Base-by-base conservation (phyloP, 176 grass and related monocot genomes). In the Rhynchospora breviuscula region DNA sequence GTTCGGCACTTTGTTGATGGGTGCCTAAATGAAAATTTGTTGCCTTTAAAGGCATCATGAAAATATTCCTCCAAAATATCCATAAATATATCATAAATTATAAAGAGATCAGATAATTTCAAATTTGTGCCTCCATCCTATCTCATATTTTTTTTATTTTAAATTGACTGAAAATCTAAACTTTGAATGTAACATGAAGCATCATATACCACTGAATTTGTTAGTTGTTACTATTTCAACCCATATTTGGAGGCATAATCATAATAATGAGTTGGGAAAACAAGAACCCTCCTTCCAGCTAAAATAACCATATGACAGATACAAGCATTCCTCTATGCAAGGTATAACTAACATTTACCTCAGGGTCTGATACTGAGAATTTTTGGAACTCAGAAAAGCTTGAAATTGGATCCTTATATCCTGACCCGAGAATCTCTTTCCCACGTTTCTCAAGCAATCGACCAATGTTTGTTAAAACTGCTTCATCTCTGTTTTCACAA, bases 321-420 rank as follows among this genome's bases (percentile, higher is more conserved):
- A 70, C 17, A 70, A 35, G 4, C 7, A 69, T 6, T 43, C 14
- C 46, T 14, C 22, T 26, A 8, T 56, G 3, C 21, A 65, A 51
- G n/a, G 61, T 19, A 53, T 62, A 31, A 81, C 22, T 82, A 44
- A 29, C n/a, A 59, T 52, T 53, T 83, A 98, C 95, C 92, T 98
- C 89, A 23, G 92, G 92, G 47, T 95, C 87, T 8, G 90, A 87
- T 22, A 93, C 80, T 33, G 95, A 98, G 79, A 93, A 98, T 31
- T 78, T 87, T 71, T 91, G 83, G 54, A 98, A 84, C 59, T 95
- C 86, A 0, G 79, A 7, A 86, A 98, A 98, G 76, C 86, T 98
- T 25, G 89, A 64, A 79, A 93, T 57, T 4, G 95, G 95, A 78
- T 98, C 90, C 74, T 91, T 87, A 83, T 93, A 98, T 35, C 40